Base-by-base conservation (phyloP, 73 alveolate species). In the Symbiodinium pilosum region DNA sequence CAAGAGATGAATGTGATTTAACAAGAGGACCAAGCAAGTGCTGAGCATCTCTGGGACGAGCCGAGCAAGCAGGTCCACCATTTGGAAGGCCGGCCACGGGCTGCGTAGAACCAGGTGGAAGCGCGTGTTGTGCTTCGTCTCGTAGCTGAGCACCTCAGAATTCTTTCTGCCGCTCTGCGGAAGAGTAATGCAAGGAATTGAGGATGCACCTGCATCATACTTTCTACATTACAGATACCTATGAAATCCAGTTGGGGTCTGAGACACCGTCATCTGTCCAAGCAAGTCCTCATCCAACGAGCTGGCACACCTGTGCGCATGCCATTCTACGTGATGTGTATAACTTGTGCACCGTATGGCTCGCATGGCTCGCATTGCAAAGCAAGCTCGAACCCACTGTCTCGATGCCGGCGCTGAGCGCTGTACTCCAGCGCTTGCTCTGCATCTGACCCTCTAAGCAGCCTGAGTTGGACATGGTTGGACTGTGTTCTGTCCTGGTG, bases 71-170 rank as follows among this genome's bases (percentile, higher is more conserved):
- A 81, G 43, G 84, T 93, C 98, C 98, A 93, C n/a, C 83, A 93
- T 34, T 26, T 93, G 93, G 38, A 93, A 81, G 98, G 92, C 98
- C 38, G 98, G 98, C 98, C 98, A 93, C 20, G 98, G 98, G 69
- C 98, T 93, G 3, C 98, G 98, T 7, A 93, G 92, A 28, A 93
- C 91, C 84, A 93, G 69, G 77, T 93, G 98, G 47, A 93, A 85
- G 34, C 98, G 98, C 43, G 98, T 77, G 42, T 75, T 89, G 68
- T 68, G 89, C 54, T 91, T 91, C 81, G 81, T 64, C 81, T 64
- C 81, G 77, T 42, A 43, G 81, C 97, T 91, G 83, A 91, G 41
- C 39, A 91, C 97, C 97, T 91, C n/a, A n/a, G n/a, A n/a, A n/a
- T n/a, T n/a, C n/a, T n/a, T n/a, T n/a, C n/a, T n/a, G n/a, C n/a